phyloP scores from a whole-genome alignment of 2,329 filamentous ascomycete species.

The Colletotrichum sp. region DNA sequence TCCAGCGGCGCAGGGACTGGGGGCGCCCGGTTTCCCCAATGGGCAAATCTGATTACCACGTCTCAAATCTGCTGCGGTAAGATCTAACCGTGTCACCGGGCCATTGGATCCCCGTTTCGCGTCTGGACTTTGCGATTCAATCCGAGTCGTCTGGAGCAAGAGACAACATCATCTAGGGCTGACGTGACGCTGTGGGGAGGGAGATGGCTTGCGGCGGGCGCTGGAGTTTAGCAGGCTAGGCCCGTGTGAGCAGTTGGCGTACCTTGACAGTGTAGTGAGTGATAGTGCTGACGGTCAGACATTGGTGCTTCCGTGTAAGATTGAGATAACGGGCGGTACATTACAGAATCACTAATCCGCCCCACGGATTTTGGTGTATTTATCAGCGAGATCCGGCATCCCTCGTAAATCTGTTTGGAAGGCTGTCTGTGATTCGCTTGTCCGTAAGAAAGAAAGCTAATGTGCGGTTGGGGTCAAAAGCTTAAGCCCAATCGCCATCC shows the following conservation, averaged over 20 bases:
- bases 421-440: neutral
- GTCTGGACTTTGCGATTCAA: neutral
- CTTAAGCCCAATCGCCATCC: neutral
- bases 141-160: neutral
- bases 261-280: neutral
- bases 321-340: neutral
- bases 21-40: neutral
- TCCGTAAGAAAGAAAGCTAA: neutral
- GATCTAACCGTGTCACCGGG: slow-evolving; percentile 2
- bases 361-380: neutral
- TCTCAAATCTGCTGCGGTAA: neutral
- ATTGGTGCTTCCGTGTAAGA: neutral
- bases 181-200: neutral
- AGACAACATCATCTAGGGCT: neutral
- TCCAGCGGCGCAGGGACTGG: neutral
- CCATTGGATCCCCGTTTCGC: neutral
- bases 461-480: neutral
- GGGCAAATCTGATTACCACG: neutral
- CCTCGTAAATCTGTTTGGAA: neutral
- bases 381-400: slow-evolving; percentile 10
- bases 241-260: neutral
- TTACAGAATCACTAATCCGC: neutral
- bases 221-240: neutral
- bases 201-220: slow-evolving; percentile 3
- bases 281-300: neutral